Base-by-base conservation (phyloP, 2,329 filamentous ascomycete species). In the Ophiosphaerella korrae region DNA sequence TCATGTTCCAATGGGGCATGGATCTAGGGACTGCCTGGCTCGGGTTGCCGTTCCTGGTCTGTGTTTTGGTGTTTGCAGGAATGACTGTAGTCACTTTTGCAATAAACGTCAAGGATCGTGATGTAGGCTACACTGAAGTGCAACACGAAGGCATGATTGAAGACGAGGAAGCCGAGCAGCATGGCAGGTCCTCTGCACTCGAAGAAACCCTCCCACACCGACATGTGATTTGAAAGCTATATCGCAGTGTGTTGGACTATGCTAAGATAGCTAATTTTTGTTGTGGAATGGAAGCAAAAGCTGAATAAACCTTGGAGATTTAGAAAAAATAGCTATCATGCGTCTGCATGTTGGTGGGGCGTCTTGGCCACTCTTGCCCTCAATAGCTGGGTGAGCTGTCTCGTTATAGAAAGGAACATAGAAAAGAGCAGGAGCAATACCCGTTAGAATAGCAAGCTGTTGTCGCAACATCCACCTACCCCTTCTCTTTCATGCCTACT, bases 1-100 rank as follows among this genome's bases (percentile, higher is more conserved):
- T 69, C 7, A 63, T 78, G 12, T 81, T 82, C 52, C 73, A 78
- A 29, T 64, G 76, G 48, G 80, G 79, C 0, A 70, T 82, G 48
- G 70, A 76, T 9, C 48, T 79, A 7, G 79, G 78, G 1, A 74
- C 73, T 3, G 53, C 65, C 5, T 81, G 78, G 79, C 70, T 80
- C 32, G 80, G 80, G 5, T 52, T 81, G 33, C 78, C 80, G 0
- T 82, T 69, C 36, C 40, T 73, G 16, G 55, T 46, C 13, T 57
- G 58, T n/a, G 60, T 49, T 12, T 23, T 67, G 2, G 49, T 70
- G 7, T 70, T 69, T 48, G 52, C 51, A 7, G 49, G 57, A 23
- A 60, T 71, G 42, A 58, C 61, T 13, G 16, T 64, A 9, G 55
- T 71, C 7, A 72, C 65, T 2, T 71, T 67, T 38, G 51, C 54